Evolutionary conservation across 2,329 filamentous ascomycete species (phyloP).

Genomic region (Trichoderma breve): DNA sequence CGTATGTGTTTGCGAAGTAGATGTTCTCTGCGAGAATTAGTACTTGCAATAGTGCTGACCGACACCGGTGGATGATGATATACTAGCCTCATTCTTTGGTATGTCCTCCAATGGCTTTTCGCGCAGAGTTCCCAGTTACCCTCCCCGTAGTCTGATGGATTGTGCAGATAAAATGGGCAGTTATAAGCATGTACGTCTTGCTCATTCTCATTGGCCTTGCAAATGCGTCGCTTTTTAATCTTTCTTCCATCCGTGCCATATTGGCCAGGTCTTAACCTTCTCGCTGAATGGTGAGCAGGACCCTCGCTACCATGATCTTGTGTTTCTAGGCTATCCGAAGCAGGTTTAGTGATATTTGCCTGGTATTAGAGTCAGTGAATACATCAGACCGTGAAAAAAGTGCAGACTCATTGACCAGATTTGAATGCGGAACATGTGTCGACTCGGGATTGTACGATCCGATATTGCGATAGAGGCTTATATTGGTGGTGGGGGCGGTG

Average conservation of each 20-base stretch:
- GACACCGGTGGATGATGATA: background rate
- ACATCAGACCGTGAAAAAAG: rapidly evolving
- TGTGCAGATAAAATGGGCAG: background rate
- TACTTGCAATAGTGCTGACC: background rate
- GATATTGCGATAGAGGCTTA: background rate
- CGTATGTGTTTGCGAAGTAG: background rate
- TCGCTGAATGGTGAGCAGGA: background rate
- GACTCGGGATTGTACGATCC: background rate
- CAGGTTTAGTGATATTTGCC: background rate
- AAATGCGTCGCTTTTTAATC: background rate
- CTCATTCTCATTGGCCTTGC: background rate
- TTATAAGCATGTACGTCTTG: background rate
- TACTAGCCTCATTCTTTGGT: background rate
- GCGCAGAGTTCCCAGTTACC: background rate
- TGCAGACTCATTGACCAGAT: background rate
- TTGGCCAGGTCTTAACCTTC: background rate
- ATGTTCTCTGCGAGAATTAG: background rate
- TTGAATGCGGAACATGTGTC: background rate
- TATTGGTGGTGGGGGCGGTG: background rate
- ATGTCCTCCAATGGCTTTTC: background rate
- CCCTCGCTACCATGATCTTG: background rate
- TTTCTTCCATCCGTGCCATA: background rate
- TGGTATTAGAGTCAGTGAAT: background rate
- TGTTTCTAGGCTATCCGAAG: background rate
- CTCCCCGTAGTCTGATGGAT: background rate